phyloP scores from a whole-genome alignment of 371 early-diverging fungal genomes.

The Apophysomyces sp. region DNA sequence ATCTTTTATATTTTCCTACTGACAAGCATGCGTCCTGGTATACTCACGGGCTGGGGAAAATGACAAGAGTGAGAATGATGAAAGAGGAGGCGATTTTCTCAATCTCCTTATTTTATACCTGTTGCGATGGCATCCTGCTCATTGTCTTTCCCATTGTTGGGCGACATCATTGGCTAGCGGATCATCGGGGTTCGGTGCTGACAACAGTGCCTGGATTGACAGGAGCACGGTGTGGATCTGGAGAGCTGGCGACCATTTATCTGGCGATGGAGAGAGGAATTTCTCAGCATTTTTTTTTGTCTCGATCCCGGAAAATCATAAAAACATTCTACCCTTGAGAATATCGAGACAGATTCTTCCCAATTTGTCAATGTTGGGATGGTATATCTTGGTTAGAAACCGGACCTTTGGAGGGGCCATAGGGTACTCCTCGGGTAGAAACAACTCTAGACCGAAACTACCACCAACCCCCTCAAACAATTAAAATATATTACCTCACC shows the following conservation, averaged over 20 bases:
- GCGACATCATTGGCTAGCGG: slow-evolving; percentile 97
- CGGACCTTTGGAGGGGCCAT: slow-evolving; percentile 97
- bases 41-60: background rate
- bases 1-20: no score
- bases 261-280: slow-evolving; percentile 31
- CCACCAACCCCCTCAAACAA: slow-evolving; percentile 59
- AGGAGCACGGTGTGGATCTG: slow-evolving; percentile 96
- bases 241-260: slow-evolving; percentile 97
- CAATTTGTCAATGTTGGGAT: slow-evolving; percentile 98
- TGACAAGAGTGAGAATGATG: background rate
- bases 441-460: slow-evolving; percentile 90
- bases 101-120: slow-evolving; percentile 45
- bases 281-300: background rate
- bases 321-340: slow-evolving; percentile 87
- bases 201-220: slow-evolving; percentile 96
- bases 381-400: slow-evolving; percentile 97
- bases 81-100: background rate
- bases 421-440: slow-evolving; percentile 96
- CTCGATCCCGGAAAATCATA: no score
- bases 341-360: slow-evolving; percentile 98
- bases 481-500: background rate
- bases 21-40: no score
- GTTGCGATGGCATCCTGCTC: slow-evolving; percentile 87
- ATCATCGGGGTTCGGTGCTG: slow-evolving; percentile 96
- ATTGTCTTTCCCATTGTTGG: slow-evolving; percentile 95